Percentiles rank a stretch among this genome's conserved stretches.
Conservation (phyloP, 345 rosid species). For the Mangifera indica region DNA sequence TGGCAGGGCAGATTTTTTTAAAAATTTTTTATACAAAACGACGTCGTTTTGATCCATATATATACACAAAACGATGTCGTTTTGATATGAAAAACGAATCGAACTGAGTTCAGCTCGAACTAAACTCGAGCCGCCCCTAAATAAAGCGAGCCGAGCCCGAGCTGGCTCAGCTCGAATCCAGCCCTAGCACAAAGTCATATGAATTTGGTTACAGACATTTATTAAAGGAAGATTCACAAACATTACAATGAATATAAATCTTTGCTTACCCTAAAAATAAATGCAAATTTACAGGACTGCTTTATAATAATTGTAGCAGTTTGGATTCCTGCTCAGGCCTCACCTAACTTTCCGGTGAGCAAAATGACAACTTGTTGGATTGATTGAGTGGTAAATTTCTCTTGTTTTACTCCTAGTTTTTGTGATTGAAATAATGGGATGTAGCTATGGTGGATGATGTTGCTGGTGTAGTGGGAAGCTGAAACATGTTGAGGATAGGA, state of each 20-base stretch:
- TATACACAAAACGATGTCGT: no score
- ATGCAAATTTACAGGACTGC: not conserved
- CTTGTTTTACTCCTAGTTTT: not conserved
- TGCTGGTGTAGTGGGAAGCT: not conserved
- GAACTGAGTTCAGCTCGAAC: no score
- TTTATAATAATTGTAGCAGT: not conserved
- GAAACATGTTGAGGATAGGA: conserved; percentile 15
- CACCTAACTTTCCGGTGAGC: not conserved
- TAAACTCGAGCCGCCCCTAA: no score
- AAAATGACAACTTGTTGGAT: not conserved
- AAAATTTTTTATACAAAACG: no score
- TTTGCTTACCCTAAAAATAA: not conserved
- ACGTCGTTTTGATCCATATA: no score
- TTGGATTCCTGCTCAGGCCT: not conserved
- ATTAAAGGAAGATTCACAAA: not conserved
- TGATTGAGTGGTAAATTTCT: not conserved
- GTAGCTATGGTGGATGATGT: not conserved
- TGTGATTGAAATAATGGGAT: not conserved
- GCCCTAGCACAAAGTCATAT: no score
- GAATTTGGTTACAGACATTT: no score
- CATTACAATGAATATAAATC: not conserved
- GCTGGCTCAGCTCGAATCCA: no score
- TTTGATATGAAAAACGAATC: no score
- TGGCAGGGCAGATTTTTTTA: no score
- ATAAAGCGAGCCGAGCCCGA: no score